These are phyloP conservation scores for Dothideomycetidae sp. DNA, from an alignment of 2,329 filamentous ascomycete genomes.

Conservation along the genomic window DNA sequence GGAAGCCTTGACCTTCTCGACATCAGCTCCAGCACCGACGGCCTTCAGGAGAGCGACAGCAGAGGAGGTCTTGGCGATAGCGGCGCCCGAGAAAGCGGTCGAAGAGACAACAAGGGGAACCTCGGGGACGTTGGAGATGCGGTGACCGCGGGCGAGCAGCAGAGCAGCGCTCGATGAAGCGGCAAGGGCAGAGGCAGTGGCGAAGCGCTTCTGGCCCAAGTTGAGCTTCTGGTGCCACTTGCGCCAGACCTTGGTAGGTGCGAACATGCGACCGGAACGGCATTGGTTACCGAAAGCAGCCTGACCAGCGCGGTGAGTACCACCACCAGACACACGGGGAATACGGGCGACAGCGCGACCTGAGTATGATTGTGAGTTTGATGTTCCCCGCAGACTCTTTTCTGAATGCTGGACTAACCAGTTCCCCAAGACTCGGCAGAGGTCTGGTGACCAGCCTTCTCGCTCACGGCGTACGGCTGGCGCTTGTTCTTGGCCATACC, in stretches of 20 bases:
- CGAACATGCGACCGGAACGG: constrained; percentile 99
- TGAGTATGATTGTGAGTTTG: constrained; percentile 26
- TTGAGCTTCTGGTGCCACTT: constrained; percentile 99
- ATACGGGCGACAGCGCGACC: constrained; percentile 99
- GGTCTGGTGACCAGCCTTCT: constrained; percentile 99
- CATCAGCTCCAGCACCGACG: constrained; percentile 75
- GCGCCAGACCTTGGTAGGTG: constrained; percentile 99
- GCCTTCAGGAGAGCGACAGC: constrained; percentile 80
- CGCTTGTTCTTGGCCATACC: constrained; percentile 99
- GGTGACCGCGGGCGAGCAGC: constrained; percentile 92
- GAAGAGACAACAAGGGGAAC: constrained; percentile 95
- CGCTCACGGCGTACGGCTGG: constrained; percentile 98
- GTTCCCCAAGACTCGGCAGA: constrained; percentile 99
- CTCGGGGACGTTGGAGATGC: constrained; percentile 80
- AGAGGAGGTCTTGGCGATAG: constrained; percentile 75
- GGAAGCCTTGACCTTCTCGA: constrained; percentile 91
- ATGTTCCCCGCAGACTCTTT: constrained; percentile 11
- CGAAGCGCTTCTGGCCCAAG: constrained; percentile 98
- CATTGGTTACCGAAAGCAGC: constrained; percentile 99
- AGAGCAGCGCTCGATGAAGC: constrained; percentile 91
- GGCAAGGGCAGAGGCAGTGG: constrained; percentile 91
- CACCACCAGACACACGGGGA: constrained; percentile 98
- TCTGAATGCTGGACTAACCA: constrained; percentile 41
- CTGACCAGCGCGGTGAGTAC: constrained; percentile 99
- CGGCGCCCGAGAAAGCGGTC: constrained; percentile 65